Conservation (phyloP, 768 basidiomycete genomes). For the Tylopilus sp. region DNA sequence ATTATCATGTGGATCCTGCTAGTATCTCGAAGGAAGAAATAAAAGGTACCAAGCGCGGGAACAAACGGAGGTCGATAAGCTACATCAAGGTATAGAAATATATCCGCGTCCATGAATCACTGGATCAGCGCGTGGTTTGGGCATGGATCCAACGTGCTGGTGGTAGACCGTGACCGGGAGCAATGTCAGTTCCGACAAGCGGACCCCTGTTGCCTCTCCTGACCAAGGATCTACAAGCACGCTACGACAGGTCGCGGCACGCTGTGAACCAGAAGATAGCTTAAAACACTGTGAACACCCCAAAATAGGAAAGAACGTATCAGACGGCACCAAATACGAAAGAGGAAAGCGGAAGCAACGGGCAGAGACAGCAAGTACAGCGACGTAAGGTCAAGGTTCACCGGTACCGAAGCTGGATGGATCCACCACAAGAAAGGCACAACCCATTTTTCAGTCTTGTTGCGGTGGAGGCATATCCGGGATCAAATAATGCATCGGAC, state of each 20-base stretch:
- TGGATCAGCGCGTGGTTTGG: constrained; percentile 1
- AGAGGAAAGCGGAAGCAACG: not conserved
- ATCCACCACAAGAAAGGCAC: not conserved
- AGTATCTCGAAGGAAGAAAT: not conserved
- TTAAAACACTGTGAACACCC: not conserved
- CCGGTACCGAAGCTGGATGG: not conserved
- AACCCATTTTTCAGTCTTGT: constrained; percentile 21
- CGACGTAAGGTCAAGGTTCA: not conserved
- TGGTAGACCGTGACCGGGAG: not conserved
- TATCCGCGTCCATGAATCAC: constrained; percentile 1
- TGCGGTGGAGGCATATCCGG: constrained; percentile 50
- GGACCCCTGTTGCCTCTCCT: not conserved
- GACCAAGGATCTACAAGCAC: constrained; percentile 1
- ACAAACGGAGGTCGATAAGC: constrained; percentile 12
- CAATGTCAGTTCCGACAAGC: not conserved
- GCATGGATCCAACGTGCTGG: not conserved
- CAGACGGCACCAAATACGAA: constrained; percentile 5
- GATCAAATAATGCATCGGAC: constrained; percentile 54
- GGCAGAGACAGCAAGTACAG: not conserved
- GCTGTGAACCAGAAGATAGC: constrained; percentile 6
- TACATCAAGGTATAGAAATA: constrained; percentile 13
- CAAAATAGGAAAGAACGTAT: constrained; percentile 4
- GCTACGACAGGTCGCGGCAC: not conserved
- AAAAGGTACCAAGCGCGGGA: not conserved
- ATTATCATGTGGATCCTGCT: not conserved